phyloP scores from a whole-genome alignment of 441 rosid genomes.

The Biscutella laevigata region DNA sequence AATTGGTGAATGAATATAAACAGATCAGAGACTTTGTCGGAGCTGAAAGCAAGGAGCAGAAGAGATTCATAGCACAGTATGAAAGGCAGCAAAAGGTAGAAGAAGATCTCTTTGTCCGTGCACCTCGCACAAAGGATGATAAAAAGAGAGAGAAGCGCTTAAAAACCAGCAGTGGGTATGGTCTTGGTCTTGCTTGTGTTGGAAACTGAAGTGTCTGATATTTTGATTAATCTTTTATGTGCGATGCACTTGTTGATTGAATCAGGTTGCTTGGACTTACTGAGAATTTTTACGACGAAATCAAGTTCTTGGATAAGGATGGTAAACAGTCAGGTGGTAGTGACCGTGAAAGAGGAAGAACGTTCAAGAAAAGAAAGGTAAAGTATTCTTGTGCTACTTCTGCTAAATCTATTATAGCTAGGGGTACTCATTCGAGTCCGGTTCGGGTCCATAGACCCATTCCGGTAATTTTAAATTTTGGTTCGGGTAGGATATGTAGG shows the following conservation, averaged over 20 bases:
- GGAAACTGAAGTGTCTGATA: not conserved
- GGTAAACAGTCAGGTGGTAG: slow-evolving; percentile 26
- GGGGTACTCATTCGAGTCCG: too few species aligned
- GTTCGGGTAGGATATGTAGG: too few species aligned
- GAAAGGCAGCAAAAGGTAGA: slow-evolving; percentile 58
- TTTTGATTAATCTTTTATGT: not conserved
- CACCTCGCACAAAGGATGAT: slow-evolving; percentile 60
- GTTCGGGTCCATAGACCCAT: too few species aligned
- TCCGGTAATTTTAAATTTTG: too few species aligned
- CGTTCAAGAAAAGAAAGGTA: slow-evolving; percentile 24
- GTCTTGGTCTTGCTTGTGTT: not conserved
- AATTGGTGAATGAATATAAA: slow-evolving; percentile 7
- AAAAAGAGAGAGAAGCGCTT: slow-evolving; percentile 59
- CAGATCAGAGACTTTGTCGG: slow-evolving; percentile 61
- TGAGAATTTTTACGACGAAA: slow-evolving; percentile 51
- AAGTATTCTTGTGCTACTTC: slow-evolving; percentile 10
- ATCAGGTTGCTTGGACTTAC: slow-evolving; percentile 50
- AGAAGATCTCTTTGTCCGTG: slow-evolving; percentile 72
- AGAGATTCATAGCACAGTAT: slow-evolving; percentile 42
- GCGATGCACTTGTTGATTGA: slow-evolving; percentile 9
- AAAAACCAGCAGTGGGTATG: slow-evolving; percentile 71
- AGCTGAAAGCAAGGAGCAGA: slow-evolving; percentile 55
- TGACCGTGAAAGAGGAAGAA: slow-evolving; percentile 26
- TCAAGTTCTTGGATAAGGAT: slow-evolving; percentile 43
- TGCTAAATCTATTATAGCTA: too few species aligned